Conservation (phyloP, 345 rosid species). For the Murraya koenigii region DNA sequence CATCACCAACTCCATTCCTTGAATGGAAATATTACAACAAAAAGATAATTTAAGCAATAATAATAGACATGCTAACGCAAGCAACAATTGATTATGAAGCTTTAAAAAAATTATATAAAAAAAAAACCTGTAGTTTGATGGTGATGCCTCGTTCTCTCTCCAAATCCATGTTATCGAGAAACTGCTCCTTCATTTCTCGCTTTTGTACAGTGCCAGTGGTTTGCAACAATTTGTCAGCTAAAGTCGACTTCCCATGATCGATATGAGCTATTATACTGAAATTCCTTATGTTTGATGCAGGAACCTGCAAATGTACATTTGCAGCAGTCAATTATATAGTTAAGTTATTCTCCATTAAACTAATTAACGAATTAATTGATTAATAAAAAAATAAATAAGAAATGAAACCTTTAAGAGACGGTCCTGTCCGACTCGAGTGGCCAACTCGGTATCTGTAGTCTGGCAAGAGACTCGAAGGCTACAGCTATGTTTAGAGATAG, state of each 20-base stretch:
- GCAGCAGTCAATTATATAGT: not conserved
- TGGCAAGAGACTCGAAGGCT: constrained; percentile 33
- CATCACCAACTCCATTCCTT: not conserved
- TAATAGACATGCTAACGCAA: not conserved
- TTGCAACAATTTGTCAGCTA: constrained; percentile 95
- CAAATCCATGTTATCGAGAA: constrained; percentile 97
- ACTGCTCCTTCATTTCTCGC: constrained; percentile 97
- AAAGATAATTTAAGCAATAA: not conserved
- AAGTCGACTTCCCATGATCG: constrained; percentile 94
- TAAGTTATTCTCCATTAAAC: not conserved
- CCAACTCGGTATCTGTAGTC: constrained; percentile 24
- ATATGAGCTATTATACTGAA: constrained; percentile 93
- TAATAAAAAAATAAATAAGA: not conserved
- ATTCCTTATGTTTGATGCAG: constrained; percentile 75
- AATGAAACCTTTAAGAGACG: constrained; percentile 62
- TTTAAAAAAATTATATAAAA: no score
- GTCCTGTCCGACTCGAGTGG: constrained; percentile 57
- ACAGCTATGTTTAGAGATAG: not conserved
- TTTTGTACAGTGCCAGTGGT: constrained; percentile 89
- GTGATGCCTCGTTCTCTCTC: constrained; percentile 99
- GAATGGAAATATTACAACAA: not conserved
- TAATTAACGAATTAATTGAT: no score
- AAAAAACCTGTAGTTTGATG: constrained; percentile 73
- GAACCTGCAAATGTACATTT: constrained; percentile 39
- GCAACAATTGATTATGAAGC: not conserved